Base-by-base conservation (phyloP, 2,329 filamentous ascomycete genomes). In the Apiospora phragmitis region DNA sequence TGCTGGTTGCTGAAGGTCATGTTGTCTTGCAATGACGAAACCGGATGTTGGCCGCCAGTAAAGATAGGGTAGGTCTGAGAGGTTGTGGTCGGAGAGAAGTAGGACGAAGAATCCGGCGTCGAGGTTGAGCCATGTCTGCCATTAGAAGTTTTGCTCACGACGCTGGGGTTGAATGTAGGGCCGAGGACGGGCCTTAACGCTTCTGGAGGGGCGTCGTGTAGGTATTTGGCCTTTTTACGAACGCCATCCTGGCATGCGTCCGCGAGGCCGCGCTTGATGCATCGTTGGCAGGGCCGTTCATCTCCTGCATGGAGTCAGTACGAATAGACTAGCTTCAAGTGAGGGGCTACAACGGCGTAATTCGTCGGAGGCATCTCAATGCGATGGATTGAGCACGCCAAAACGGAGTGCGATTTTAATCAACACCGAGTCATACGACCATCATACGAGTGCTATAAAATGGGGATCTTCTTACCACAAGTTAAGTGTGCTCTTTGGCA, bases 181-280 rank as follows among this genome's bases (percentile, higher is more conserved):
- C 92, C 91, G 66, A 96, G 87, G 55, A 96, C 94, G n/a, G 95
- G 94, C 79, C 95, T 89, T 73, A 98, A 86, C 65, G 94, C 94
- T 80, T 97, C 94, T 68, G 94, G 90, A 45, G 95, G 95, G 35
- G 95, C 94, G 86, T 98, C 96, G 79, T 98, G 95, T 70, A 99
- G 92, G 81, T 99, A 99, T 82, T 99, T 99, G 68, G 96, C 96
- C 87, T 98, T 99, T 83, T 99, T 99, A 73, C 96, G 92, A 68
- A 98, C 94, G 69, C 96, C 96, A 79, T 99, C 96, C 81, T 97
- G 94, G 79, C 96, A 99, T 72, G 90, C 90, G 80, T 97, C 94
- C 77, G 94, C 93, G 29, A 98, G 89, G 65, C 94, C 94, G 76
- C 96, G 92, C 82, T 98, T 98, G 76, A 98, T 94, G 81, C 96